Evolutionary conservation across 345 rosid genomes (phyloP), one percentile per base, ranked within the genome.

Genomic region (Populus nigra): DNA sequence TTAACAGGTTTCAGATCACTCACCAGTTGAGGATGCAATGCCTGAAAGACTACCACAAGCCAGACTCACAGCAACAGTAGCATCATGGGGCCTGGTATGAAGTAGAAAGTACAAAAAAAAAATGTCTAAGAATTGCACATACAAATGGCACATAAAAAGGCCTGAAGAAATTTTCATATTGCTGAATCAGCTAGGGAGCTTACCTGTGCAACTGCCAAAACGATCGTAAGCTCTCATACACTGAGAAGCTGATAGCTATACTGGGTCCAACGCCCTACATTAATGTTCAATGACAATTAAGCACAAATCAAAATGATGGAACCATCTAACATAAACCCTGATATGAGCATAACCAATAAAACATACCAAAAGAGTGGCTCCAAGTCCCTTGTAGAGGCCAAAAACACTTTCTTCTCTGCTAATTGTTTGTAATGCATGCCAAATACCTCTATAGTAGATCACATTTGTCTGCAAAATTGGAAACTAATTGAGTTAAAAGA

Each of bases 1-100:
- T 45, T 31, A 72, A 47, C 25, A 81, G 78, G 39, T 69, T 31
- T 50, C 22, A 74, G 69, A 76, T 77, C 50, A 84, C 83, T 89
- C 82, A 91, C 98, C 98, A 74, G 99, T 96, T 71, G 99, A 93
- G 53, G 99, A 91, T n/a, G 91, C 99, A 83, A 96, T 87, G 82
- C 99, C 98, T 53, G 99, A 96, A 67, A 93, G 88, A 83, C 99
- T 96, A 84, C 98, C 99, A 83, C 97, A 96, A 41, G 96, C 93
- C 74, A 96, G 87, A 83, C 99, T 91, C 72, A 90, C 87, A 55
- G 87, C 80, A 35, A 86, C 78, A 41, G 89, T 76, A 73, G 98
- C 86, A 89, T 96, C 98, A 69, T 90, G 69, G 9, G 97, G 97
- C 88, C 99, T 96, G 84, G 77, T 23, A 29, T 36, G 68, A 76